phyloP scores from a whole-genome alignment of 148 eudicot genomes.

The Dianthus caryophyllus region DNA sequence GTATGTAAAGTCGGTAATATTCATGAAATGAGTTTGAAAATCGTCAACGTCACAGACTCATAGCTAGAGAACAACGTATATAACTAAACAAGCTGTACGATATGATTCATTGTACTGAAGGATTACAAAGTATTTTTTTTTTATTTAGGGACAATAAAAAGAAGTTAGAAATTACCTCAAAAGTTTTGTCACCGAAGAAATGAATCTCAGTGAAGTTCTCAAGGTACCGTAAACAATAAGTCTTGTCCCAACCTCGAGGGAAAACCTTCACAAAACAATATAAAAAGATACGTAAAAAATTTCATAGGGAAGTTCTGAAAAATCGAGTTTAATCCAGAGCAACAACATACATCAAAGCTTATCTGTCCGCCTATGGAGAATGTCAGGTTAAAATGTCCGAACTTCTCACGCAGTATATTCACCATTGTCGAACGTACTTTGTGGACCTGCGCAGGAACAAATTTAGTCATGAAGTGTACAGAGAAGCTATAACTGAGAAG shows the following conservation, averaged over 20 bases:
- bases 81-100: neutral
- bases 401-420: conserved; percentile 78
- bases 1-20: too few relatives aligned
- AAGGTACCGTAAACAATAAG: conserved; percentile 78
- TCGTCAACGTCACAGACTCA: too few relatives aligned
- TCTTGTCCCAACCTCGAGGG: conserved; percentile 98
- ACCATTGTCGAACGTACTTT: conserved; percentile 82
- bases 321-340: conserved; percentile 16
- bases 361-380: conserved; percentile 96
- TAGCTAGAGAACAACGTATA: too few relatives aligned
- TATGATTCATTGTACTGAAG: neutral
- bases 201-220: conserved; percentile 75
- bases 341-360: conserved; percentile 87
- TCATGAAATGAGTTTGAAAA: neutral
- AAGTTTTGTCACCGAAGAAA: conserved; percentile 98
- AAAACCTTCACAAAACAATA: conserved; percentile 47
- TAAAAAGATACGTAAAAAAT: neutral
- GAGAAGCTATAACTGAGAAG: neutral
- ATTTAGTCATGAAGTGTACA: neutral
- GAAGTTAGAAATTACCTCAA: conserved; percentile 52
- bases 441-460: conserved; percentile 45
- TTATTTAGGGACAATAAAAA: neutral
- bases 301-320: neutral
- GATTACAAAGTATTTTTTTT: neutral
- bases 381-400: conserved; percentile 73